These are phyloP conservation scores for Omphalea diandra DNA, from an alignment of 441 rosid species.

Conservation along the genomic window DNA sequence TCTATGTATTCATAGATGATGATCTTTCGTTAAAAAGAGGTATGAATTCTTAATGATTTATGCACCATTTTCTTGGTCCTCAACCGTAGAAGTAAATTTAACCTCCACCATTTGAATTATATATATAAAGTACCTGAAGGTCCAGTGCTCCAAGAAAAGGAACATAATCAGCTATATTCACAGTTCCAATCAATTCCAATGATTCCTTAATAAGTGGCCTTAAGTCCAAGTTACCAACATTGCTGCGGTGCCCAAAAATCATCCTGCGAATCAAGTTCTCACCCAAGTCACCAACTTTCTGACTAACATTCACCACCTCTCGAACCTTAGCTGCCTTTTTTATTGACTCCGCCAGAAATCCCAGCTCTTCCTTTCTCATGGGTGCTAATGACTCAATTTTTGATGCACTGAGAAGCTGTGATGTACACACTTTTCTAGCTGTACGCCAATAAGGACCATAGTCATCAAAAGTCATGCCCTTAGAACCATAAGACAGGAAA, in stretches of 20 bases:
- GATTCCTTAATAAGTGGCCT: constrained; percentile 21
- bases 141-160: constrained; percentile 31
- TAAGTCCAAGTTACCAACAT: constrained; percentile 19
- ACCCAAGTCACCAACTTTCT: constrained; percentile 8
- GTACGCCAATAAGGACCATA: constrained; percentile 42
- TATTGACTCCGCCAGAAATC: constrained; percentile 10
- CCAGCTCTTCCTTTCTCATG: constrained; percentile 27
- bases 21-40: too few relatives aligned
- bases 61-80: too few relatives aligned
- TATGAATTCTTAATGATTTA: too few relatives aligned
- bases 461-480: constrained; percentile 22
- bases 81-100: too few relatives aligned
- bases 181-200: constrained; percentile 18
- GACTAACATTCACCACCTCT: constrained; percentile 27
- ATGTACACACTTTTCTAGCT: constrained; percentile 28
- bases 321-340: constrained; percentile 20
- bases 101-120: too few relatives aligned
- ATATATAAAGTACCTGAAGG: constrained; percentile 40
- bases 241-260: constrained; percentile 24
- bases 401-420: constrained; percentile 26
- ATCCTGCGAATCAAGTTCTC: constrained; percentile 28
- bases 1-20: too few relatives aligned
- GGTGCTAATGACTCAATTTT: constrained; percentile 25
- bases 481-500: constrained; percentile 25
- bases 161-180: constrained; percentile 33